Evolutionary conservation across 2,329 filamentous ascomycete species (phyloP).

Genomic region (Helotiales sp.): DNA sequence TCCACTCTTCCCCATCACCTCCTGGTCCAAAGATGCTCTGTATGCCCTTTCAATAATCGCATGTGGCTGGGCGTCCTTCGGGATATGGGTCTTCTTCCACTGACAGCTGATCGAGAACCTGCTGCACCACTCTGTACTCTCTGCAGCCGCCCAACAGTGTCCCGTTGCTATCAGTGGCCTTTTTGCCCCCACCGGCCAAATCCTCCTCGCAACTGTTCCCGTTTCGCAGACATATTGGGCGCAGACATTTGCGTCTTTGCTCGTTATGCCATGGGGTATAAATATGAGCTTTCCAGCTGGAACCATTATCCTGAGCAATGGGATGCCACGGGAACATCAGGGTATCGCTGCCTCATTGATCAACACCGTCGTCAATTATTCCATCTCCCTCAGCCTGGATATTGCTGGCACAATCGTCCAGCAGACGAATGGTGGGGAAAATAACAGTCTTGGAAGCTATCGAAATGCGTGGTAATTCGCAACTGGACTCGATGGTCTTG

Average conservation of each 20-base stretch:
- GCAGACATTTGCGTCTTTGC: slow-evolving; percentile 60
- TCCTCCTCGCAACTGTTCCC: slow-evolving; percentile 20
- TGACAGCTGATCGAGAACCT: slow-evolving; percentile 28
- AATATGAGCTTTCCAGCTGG: slow-evolving; percentile 62
- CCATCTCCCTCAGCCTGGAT: slow-evolving; percentile 48
- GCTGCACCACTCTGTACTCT: slow-evolving; percentile 36
- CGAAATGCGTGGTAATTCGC: slow-evolving; percentile 50
- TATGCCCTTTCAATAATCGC: slow-evolving; percentile 25
- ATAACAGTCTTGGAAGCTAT: slow-evolving; percentile 43
- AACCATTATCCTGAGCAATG: slow-evolving; percentile 58
- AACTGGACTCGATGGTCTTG: slow-evolving; percentile 42
- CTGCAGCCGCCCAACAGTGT: slow-evolving; percentile 37
- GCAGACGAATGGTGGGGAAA: slow-evolving; percentile 19
- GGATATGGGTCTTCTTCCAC: slow-evolving; percentile 25
- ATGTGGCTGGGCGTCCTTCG: slow-evolving; percentile 22
- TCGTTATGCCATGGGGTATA: slow-evolving; percentile 57
- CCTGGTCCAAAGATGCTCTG: slow-evolving; percentile 16
- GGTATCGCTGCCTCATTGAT: slow-evolving; percentile 55
- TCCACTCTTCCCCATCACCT: slow-evolving; percentile 62
- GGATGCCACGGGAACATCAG: slow-evolving; percentile 52
- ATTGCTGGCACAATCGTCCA: slow-evolving; percentile 49
- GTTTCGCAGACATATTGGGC: slow-evolving; percentile 59
- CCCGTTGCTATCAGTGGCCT: slow-evolving; percentile 36
- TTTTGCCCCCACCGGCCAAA: slow-evolving; percentile 31
- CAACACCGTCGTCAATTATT: slow-evolving; percentile 50